Conservation (phyloP, 192 early-diverging fungal species). For the Phlyctochytrium planicorne region DNA sequence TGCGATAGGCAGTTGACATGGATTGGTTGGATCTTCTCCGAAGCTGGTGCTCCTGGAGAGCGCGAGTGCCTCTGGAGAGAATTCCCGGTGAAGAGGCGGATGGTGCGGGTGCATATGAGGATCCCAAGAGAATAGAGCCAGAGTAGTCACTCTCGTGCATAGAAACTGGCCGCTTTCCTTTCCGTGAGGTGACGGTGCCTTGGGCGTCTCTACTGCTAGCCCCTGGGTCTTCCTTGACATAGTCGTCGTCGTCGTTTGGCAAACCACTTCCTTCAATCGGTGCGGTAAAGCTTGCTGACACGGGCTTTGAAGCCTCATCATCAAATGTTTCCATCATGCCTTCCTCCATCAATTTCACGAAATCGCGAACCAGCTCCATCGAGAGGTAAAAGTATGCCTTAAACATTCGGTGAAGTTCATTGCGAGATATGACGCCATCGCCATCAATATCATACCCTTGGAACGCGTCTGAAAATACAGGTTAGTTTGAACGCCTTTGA, state of each 20-base stretch:
- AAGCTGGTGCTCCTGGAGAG: conserved; percentile 27
- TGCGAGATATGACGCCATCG: conserved; percentile 78
- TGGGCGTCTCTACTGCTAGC: neutral
- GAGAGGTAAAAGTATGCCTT: conserved; percentile 90
- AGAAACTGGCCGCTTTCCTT: conserved; percentile 3
- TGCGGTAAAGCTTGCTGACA: conserved; percentile 86
- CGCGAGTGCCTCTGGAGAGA: conserved; percentile 23
- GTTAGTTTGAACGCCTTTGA: neutral
- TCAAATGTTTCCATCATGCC: conserved; percentile 84
- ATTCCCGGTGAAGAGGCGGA: conserved; percentile 8
- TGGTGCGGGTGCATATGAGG: neutral
- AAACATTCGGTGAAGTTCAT: conserved; percentile 85
- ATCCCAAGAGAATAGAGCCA: neutral
- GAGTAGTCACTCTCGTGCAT: neutral
- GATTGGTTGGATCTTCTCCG: conserved; percentile 22
- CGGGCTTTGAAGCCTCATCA: conserved; percentile 77
- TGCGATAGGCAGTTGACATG: conserved; percentile 15
- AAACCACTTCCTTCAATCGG: conserved; percentile 53
- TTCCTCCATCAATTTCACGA: conserved; percentile 86
- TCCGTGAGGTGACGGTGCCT: neutral
- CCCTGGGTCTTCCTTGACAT: conserved; percentile 7
- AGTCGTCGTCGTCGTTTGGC: conserved; percentile 31
- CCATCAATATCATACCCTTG: conserved; percentile 89
- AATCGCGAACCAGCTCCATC: conserved; percentile 84
- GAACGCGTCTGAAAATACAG: conserved; percentile 64